Evolutionary conservation across 2,329 filamentous ascomycete genomes (phyloP).

Genomic region (Colletotrichum trifolii): DNA sequence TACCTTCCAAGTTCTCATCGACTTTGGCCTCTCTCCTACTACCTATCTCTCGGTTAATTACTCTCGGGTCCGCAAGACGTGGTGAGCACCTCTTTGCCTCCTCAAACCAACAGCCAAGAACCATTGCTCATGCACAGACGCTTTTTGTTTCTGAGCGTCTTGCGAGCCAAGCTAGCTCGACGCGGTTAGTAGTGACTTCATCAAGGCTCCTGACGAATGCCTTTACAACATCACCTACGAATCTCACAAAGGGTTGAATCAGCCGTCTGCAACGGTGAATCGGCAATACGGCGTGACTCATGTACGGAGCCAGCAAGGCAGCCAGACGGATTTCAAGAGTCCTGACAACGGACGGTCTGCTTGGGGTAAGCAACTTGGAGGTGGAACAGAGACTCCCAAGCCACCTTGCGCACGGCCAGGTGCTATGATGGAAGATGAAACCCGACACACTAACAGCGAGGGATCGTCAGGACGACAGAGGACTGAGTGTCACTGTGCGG

Average conservation of each 20-base stretch:
- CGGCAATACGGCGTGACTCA: conserved; percentile 26
- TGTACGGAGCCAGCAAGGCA: too few relatives aligned
- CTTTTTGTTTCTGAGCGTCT: conserved; percentile 19
- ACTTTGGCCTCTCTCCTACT: too few relatives aligned
- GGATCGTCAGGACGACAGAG: conserved; percentile 28
- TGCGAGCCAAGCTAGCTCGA: not conserved
- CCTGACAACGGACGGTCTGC: conserved; percentile 17
- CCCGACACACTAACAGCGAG: conserved; percentile 26
- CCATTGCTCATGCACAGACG: conserved; percentile 3
- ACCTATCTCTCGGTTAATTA: too few relatives aligned
- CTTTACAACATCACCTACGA: not conserved
- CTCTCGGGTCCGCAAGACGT: too few relatives aligned
- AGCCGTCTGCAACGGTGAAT: conserved; percentile 11
- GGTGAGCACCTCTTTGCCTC: not conserved
- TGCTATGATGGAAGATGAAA: conserved; percentile 29
- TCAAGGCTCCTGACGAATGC: conserved; percentile 9
- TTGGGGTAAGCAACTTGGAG: conserved; percentile 11
- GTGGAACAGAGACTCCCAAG: not conserved
- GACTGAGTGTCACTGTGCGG: conserved; percentile 19
- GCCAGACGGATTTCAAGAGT: too few relatives aligned
- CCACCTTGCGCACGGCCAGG: conserved; percentile 27
- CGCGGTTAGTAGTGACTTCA: conserved; percentile 5
- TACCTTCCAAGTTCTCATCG: too few relatives aligned
- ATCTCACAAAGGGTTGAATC: not conserved
- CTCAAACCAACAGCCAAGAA: not conserved